Base-by-base conservation (phyloP, 106 monocot species). In the Amphibolis antarctica region DNA sequence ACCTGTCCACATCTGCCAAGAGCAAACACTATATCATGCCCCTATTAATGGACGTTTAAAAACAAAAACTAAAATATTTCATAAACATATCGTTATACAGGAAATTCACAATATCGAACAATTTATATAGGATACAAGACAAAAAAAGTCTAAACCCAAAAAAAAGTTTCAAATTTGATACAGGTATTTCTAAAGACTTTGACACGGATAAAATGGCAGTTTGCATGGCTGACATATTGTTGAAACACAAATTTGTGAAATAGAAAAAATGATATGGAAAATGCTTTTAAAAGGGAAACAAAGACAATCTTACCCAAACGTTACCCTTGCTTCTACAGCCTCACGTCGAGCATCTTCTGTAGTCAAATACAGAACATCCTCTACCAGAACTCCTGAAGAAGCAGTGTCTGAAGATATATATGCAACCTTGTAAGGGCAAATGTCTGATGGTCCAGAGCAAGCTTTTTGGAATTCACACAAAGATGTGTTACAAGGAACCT, bases 391-490 rank as follows among this genome's bases (percentile, higher is more conserved):
- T 24, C 96, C 96, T 59, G 82, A 76, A 46, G 96, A 82, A 24
- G 96, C 86, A 22, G 96, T 96, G 54, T 84, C 74, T 53, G 66
- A 70, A 53, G 96, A 86, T 52, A 90, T 72, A 77, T 96, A 96
- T 28, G 75, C 66, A 59, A 90, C 77, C 25, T 29, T 70, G 78
- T 96, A 96, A 29, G 79, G 75, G 49, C 96, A 96, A 47, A 53
- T 45, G 51, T 45, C 66, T 20, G 17, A 58, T 31, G 29, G 60
- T 69, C 50, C 65, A 64, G 79, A 69, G 57, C 96, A 94, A 27
- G 71, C 47, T 19, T 22, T 66, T 63, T 80, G 73, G 46, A 53
- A 59, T 18, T 79, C 79, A 72, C 94, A 94, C 1, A 79, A 72
- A 21, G 62, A 70, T 59, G 75, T 94, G 62, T 69, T 81, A 70